Evolutionary conservation across 2,329 filamentous ascomycete species (phyloP).

Genomic region (Talaromyces atroroseus): DNA sequence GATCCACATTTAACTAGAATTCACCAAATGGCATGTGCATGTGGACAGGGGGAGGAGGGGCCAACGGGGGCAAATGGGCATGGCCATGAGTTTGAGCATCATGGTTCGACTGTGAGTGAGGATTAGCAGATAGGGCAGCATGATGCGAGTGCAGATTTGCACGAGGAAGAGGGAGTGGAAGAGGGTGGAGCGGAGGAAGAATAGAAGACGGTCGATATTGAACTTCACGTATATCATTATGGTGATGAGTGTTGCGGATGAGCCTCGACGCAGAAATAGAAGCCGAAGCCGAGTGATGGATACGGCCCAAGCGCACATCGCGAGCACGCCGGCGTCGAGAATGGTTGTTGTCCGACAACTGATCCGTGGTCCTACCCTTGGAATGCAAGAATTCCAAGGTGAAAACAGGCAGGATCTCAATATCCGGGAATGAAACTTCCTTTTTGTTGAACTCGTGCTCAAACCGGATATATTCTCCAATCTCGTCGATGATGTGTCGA

Average conservation of each 20-base stretch:
- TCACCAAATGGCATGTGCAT: not conserved
- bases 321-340: conserved; percentile 4
- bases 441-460: conserved; percentile 8
- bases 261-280: not conserved
- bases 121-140: not conserved
- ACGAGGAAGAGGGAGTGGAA: not conserved
- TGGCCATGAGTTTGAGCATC: not conserved
- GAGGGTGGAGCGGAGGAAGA: not conserved
- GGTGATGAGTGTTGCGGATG: not conserved
- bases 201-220: not conserved
- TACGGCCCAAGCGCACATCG: not conserved
- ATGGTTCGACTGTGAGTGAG: not conserved
- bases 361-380: conserved; percentile 11
- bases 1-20: not conserved
- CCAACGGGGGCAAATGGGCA: not conserved
- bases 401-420: conserved; percentile 36
- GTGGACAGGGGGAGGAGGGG: not conserved
- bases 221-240: not conserved
- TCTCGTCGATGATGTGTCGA: conserved; percentile 20
- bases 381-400: conserved; percentile 10
- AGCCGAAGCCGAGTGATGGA: not conserved
- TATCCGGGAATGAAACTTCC: conserved; percentile 31
- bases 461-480: conserved; percentile 20
- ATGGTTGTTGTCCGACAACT: not conserved
- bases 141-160: not conserved